Evolutionary conservation across 2,329 filamentous ascomycete genomes (phyloP).

Genomic region (Dothistroma septosporum): DNA sequence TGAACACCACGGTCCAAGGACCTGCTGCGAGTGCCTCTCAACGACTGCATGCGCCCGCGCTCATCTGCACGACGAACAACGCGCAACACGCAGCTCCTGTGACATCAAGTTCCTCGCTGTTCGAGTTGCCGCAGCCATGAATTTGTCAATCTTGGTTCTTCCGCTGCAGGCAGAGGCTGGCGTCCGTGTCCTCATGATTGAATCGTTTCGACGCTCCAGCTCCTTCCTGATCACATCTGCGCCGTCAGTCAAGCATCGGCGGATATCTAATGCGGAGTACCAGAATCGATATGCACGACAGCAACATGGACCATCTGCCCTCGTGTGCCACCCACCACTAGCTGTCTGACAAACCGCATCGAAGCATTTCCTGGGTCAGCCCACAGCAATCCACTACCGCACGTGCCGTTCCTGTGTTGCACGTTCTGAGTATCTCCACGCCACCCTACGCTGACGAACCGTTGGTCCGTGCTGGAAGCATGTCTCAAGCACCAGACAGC

Average conservation of each 20-base stretch:
- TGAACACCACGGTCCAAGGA: slow-evolving; percentile 7
- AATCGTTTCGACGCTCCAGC: slow-evolving; percentile 9
- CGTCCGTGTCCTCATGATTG: slow-evolving; percentile 13
- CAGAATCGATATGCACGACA: slow-evolving; percentile 12
- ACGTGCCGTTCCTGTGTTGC: slow-evolving; percentile 26
- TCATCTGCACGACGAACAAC: slow-evolving; percentile 17
- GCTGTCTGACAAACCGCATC: neutral
- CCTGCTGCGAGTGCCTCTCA: slow-evolving; percentile 14
- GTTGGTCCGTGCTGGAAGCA: slow-evolving; percentile 26
- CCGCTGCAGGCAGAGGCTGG: slow-evolving; percentile 10
- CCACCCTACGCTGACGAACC: slow-evolving; percentile 18
- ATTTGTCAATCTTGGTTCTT: slow-evolving; percentile 19
- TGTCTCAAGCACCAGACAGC: slow-evolving; percentile 14
- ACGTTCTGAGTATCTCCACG: slow-evolving; percentile 16
- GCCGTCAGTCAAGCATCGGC: slow-evolving; percentile 6
- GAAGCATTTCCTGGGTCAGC: neutral
- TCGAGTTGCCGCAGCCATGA: slow-evolving; percentile 5
- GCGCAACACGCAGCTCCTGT: slow-evolving; percentile 12
- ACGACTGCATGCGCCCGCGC: slow-evolving; percentile 13
- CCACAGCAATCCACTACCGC: slow-evolving; percentile 21
- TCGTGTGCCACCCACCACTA: slow-evolving; percentile 7
- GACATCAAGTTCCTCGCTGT: slow-evolving; percentile 7
- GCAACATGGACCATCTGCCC: slow-evolving; percentile 14
- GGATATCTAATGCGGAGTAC: slow-evolving; percentile 11
- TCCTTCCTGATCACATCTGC: slow-evolving; percentile 2